Base-by-base conservation (phyloP, 2,329 filamentous ascomycete species). In the Teratosphaeria viscida region DNA sequence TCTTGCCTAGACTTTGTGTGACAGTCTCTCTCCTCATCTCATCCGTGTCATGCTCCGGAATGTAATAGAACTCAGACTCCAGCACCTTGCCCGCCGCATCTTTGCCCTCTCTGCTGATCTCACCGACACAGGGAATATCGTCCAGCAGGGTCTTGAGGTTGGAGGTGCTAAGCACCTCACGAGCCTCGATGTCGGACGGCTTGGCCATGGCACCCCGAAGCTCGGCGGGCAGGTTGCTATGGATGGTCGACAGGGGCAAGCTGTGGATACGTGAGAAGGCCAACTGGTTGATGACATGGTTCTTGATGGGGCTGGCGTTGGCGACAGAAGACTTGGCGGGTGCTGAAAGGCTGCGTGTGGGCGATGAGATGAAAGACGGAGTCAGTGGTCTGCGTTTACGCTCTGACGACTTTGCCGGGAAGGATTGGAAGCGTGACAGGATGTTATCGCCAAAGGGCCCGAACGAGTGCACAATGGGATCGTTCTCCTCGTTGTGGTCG, bases 31-130 rank as follows among this genome's bases (percentile, higher is more conserved):
- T 84, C 61, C 92, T 84, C 70, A 87, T 84, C 63, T 86, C 82
- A 70, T 97, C 91, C 2, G 81, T 79, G 71, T 99, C 94, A 69
- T 85, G 81, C 73, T 97, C 92, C 0, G 92, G 89, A 7, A 96
- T 81, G 70, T 99, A 99, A 76, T 97, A 97, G 73, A 95, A 97
- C 74, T 99, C 92, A 78, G 89, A 95, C 79, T 99, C 92, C 0
- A 99, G 82, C 6, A 87, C 78, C 77, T 96, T 94, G 66, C 94
- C 94, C 0, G 94, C 92, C 5, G 94, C 94, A 71, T 99, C 94
- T 74, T 97, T 99, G 71, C 94, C 94, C 72, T 92, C 87, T 47
- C 94, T 87, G 57, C 82, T 81, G 67, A 99, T 96, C 73, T 94
- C 87, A 54, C 94, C 94, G 63, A 97, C 85, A 71, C 90, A 96